Evolutionary conservation across 2,329 filamentous ascomycete genomes (phyloP), one percentile per base, ranked within the genome.

Genomic region (Claviceps fusiformis): DNA sequence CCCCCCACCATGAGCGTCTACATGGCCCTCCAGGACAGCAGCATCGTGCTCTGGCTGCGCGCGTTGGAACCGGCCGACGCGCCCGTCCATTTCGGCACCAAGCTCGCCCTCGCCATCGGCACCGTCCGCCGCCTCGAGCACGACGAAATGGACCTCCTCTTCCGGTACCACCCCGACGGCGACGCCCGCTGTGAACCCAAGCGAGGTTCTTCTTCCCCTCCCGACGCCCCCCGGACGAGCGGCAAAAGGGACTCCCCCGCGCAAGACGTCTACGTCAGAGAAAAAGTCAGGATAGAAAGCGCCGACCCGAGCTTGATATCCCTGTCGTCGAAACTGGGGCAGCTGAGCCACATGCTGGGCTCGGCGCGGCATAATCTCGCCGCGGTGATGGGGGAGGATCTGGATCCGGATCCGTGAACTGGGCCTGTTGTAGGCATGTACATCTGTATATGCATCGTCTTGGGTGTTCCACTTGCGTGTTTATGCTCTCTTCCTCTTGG

Each of bases 261-360:
- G 58, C 67, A 70, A 3, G 83, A 93, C 58, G 90, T 96, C 3
- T 85, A 82, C 59, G 92, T 97, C 49, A 83, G 85, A 61, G 92
- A 96, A 68, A 96, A 96, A 72, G 81, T 95, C 5, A 79, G 87
- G 45, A 85, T 96, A 2, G 91, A 95, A 69, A 92, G 83, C 63
- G 88, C 90, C 55, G 91, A 97, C 68, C 92, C 92, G 1, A 91
- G 83, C 62, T 67, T 96, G 60, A 83, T 96, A 67, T 86, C 87
- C 41, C 76, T 93, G 39, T 85, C 88, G 67, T 86, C 89, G 5
- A 96, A 96, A 71, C 73, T 96, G 61, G 82, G 79, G 35, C 89
- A 87, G 5, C 71, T 96, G 56, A 84, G 86, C 59, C 81, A 90
- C 62, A 85, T 84, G 58, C 76, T 95, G 24, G 75, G 77, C 56